Evolutionary conservation across 139 green algal genomes (phyloP), one percentile per base, ranked within the genome.

Genomic region (Zygnema cylindricum): DNA sequence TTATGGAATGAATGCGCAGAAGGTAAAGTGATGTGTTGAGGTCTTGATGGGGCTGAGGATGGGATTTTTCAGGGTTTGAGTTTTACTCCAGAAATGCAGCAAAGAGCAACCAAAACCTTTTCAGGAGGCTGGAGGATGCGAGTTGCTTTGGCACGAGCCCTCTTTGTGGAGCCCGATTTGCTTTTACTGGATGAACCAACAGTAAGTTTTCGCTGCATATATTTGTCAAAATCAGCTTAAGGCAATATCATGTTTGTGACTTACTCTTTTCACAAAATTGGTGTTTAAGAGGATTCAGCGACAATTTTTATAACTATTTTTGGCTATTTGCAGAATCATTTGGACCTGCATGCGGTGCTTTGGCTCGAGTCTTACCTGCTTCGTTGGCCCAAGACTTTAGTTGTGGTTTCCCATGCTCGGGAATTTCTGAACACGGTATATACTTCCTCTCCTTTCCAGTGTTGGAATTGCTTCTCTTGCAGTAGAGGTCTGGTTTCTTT

Each of bases 341-440:
- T 94, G 43, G 92, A 94, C 84, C 71, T 94, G 76, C 86, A 93
- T 54, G 92, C 92, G 55, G 55, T 94, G 78, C 89, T 90, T 38
- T 94, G 92, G 92, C 83, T 94, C 33, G 92, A 94, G 82, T 86
- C 91, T 30, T 94, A 92, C 78, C 69, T 94, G 55, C 38, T 77
- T 3, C 81, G 43, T 43, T 95, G 92, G 92, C 82, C 89, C 55
- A 94, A 93, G 77, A 94, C 97, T 40, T 91, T 99, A 43, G 92
- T 99, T 35, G 96, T 99, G 35, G 97, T 99, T 40, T 98, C 94
- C 30, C 98, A 99, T 93, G 97, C 99, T 92, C 94, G 98, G 35
- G 97, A 98, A 89, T 99, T 99, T 93, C 95, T 99, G 36, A 99
- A 99, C 92, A 95, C 91, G 32, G 94, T 99, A n/a, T n/a, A n/a